Conservation (phyloP, 2,329 filamentous ascomycete species). For the Hypomyces perniciosus region DNA sequence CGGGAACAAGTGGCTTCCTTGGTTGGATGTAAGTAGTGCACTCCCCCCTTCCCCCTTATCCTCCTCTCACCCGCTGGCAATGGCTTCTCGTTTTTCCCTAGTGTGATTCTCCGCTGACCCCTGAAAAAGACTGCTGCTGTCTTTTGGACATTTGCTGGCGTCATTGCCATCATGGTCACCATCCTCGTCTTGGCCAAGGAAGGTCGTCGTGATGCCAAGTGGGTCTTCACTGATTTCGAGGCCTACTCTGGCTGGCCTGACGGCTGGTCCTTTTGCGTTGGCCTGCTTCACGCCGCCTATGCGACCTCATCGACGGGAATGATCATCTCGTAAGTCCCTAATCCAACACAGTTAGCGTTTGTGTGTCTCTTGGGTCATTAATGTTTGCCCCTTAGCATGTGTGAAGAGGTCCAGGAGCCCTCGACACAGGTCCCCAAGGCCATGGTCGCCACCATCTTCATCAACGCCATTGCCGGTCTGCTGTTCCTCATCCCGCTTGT, state of each 20-base stretch:
- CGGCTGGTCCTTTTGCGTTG: slow-evolving; percentile 69
- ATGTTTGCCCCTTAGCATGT: slow-evolving; percentile 48
- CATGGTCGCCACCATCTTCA: slow-evolving; percentile 60
- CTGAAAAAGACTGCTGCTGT: slow-evolving; percentile 59
- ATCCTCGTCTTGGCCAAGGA: slow-evolving; percentile 61
- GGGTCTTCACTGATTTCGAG: slow-evolving; percentile 64
- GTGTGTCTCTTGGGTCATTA: background rate
- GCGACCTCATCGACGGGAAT: slow-evolving; percentile 72
- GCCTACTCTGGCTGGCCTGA: slow-evolving; percentile 61
- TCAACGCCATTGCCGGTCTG: slow-evolving; percentile 62
- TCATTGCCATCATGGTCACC: slow-evolving; percentile 58
- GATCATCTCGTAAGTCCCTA: slow-evolving; percentile 62
- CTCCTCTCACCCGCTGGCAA: background rate
- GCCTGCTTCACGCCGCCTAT: slow-evolving; percentile 66
- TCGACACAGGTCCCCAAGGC: slow-evolving; percentile 65
- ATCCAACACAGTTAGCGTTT: background rate
- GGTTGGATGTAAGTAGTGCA: slow-evolving; percentile 56
- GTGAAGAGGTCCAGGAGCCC: slow-evolving; percentile 63
- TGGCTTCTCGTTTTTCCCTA: slow-evolving; percentile 3
- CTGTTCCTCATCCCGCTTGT: slow-evolving; percentile 63
- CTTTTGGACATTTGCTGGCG: slow-evolving; percentile 67
- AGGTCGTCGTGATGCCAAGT: slow-evolving; percentile 56
- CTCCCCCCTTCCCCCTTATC: background rate
- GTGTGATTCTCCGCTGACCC: background rate
- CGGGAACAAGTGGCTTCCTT: slow-evolving; percentile 60